phyloP scores from a whole-genome alignment of 306 rosid species.

The Fragaria vesca region DNA sequence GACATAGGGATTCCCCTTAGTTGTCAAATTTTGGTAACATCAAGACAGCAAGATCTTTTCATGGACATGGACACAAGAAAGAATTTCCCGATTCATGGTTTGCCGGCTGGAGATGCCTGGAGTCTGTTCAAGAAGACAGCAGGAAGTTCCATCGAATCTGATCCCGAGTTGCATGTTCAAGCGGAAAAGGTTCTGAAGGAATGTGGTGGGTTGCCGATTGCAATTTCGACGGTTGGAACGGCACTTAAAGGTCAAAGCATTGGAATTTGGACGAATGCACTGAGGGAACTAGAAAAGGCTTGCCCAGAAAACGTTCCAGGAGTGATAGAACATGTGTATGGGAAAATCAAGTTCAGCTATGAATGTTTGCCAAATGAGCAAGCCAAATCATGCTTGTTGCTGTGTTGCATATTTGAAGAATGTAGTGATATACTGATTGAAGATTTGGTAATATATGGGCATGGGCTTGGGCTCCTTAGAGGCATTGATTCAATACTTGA shows the following conservation, averaged over 20 bases:
- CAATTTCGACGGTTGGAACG: slow-evolving; percentile 30
- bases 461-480: background rate
- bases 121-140: background rate
- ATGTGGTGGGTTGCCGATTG: slow-evolving; percentile 43
- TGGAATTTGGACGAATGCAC: slow-evolving; percentile 35
- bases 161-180: background rate
- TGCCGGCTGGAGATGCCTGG: too few species aligned
- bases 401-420: background rate
- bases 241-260: slow-evolving; percentile 26
- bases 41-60: background rate
- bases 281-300: background rate
- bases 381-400: background rate
- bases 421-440: background rate
- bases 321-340: background rate
- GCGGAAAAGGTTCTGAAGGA: slow-evolving; percentile 27
- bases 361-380: background rate
- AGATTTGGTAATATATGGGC: background rate
- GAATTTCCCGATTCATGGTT: too few species aligned
- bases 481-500: background rate
- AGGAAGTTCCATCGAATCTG: background rate
- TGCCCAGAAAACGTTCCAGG: background rate
- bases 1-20: background rate
- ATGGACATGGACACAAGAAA: background rate
- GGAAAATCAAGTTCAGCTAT: background rate
- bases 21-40: slow-evolving; percentile 1